Base-by-base conservation (phyloP, 2,329 filamentous ascomycete genomes). In the Clarireedia paspali region DNA sequence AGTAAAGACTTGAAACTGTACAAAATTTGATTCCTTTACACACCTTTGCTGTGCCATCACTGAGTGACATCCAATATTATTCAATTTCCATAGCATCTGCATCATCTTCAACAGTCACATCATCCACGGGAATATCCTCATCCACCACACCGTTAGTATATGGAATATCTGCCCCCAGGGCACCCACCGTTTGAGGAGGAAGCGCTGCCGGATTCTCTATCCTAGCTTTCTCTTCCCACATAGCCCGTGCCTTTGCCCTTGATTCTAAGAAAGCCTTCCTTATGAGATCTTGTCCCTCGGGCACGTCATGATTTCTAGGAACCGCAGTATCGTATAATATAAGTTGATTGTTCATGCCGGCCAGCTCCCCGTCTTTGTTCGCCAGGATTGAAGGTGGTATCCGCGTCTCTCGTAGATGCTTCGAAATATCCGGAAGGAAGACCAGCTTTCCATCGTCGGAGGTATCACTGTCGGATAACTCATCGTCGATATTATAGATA, bases 401-500 rank as follows among this genome's bases (percentile, higher is more conserved):
- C 51, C 91, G 89, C 59, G 86, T 85, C 57, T 80, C 78, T 60
- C 78, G 79, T 52, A 97, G 78, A 68, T 89, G 87, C 72, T 88
- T 89, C 68, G 92, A 87, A 54, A 97, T 88, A 68, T 95, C 89
- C 0, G 90, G 85, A 0, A 95, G 79, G 74, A 96, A 91, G 67
- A 91, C 78, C 47, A 95, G 79, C 62, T 76, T 79, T 23, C 81
- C 76, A 50, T 75, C 72, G 55, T 83, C 77, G 44, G 81, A 75
- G 48, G 77, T 74, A 58, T 87, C 82, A 27, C 79, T 75, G 61
- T 86, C 83, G 14, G 86, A 85, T 47, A 97, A 80, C 72, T 97
- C 92, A 64, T 87, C 87, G 68, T 95, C 91, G 9, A 99, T 77
- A 71, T 95, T 85, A 75, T 91, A 86, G 64, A 99, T 91, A 77